Evolutionary conservation across 768 basidiomycete species (phyloP).

Genomic region (Amanita rimosa): DNA sequence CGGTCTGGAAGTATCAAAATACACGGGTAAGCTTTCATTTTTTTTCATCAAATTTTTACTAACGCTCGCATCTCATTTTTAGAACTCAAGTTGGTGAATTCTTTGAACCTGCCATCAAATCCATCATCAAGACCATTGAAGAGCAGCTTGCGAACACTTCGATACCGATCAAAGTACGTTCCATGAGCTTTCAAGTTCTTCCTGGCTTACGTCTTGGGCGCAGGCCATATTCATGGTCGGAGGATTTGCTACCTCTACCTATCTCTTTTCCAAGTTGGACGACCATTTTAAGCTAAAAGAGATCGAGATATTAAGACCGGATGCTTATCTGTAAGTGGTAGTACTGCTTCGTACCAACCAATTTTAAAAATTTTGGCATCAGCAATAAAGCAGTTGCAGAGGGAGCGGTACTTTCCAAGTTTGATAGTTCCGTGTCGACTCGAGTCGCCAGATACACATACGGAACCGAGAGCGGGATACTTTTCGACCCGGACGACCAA

Average conservation of each 20-base stretch:
- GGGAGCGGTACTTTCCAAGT: slow-evolving; percentile 14
- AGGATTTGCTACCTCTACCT: slow-evolving; percentile 40
- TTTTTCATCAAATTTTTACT: too few species aligned
- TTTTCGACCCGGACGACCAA: slow-evolving; percentile 5
- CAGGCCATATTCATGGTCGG: slow-evolving; percentile 38
- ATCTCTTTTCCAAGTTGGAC: slow-evolving; percentile 31
- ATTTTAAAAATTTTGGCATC: not conserved
- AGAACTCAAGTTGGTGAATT: not conserved
- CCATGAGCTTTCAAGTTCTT: not conserved
- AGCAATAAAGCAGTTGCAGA: slow-evolving; percentile 18
- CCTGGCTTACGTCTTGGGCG: not conserved
- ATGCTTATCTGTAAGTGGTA: slow-evolving; percentile 30
- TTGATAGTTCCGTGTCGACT: slow-evolving; percentile 12
- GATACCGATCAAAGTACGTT: not conserved
- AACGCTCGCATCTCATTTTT: too few species aligned
- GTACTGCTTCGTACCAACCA: not conserved
- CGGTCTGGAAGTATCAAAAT: slow-evolving; percentile 24
- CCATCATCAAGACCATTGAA: not conserved
- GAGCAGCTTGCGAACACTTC: not conserved
- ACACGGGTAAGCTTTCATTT: not conserved
- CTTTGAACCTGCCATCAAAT: too few species aligned
- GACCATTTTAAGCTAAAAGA: slow-evolving; percentile 20
- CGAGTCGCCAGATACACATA: slow-evolving; percentile 10
- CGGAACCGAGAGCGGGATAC: slow-evolving; percentile 1
- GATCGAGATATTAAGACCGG: slow-evolving; percentile 28